Percentiles rank a stretch among this genome's conserved stretches.
Conservation (phyloP, 495 filamentous ascomycete species). For the Alectoria sarmentosa region DNA sequence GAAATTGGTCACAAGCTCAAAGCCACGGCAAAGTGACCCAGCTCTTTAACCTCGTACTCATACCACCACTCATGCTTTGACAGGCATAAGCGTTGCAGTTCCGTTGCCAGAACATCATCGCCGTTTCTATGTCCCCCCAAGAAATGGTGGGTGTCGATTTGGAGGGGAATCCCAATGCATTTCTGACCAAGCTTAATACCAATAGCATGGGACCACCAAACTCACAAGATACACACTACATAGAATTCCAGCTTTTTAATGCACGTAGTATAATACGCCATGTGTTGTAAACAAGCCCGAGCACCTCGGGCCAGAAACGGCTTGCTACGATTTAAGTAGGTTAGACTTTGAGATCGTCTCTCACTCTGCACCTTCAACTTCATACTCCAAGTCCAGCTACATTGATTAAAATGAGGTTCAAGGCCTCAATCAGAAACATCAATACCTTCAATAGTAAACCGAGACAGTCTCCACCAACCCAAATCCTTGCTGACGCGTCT, state of each 20-base stretch:
- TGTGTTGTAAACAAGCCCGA: background rate
- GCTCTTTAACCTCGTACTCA: background rate
- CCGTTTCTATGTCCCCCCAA: background rate
- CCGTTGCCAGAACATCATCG: background rate
- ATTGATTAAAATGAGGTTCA: conserved; percentile 60
- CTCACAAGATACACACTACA: background rate
- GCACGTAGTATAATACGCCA: too few relatives aligned
- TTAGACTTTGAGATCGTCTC: too few relatives aligned
- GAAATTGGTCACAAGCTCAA: background rate
- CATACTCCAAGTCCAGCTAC: background rate
- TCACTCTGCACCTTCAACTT: background rate
- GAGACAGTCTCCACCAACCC: background rate
- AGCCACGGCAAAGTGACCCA: background rate
- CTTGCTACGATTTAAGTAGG: too few relatives aligned
- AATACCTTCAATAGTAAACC: conserved; percentile 73
- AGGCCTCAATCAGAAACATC: conserved; percentile 70
- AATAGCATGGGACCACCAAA: background rate
- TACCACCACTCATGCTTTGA: background rate
- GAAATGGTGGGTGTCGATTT: background rate
- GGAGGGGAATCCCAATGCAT: too few relatives aligned
- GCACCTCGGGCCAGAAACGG: background rate
- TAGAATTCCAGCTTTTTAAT: background rate
- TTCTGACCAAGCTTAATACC: background rate
- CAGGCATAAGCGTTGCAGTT: background rate
- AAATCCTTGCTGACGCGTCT: background rate